Conservation (phyloP, 2,329 filamentous ascomycete species). For the Colletotrichum sp. region DNA sequence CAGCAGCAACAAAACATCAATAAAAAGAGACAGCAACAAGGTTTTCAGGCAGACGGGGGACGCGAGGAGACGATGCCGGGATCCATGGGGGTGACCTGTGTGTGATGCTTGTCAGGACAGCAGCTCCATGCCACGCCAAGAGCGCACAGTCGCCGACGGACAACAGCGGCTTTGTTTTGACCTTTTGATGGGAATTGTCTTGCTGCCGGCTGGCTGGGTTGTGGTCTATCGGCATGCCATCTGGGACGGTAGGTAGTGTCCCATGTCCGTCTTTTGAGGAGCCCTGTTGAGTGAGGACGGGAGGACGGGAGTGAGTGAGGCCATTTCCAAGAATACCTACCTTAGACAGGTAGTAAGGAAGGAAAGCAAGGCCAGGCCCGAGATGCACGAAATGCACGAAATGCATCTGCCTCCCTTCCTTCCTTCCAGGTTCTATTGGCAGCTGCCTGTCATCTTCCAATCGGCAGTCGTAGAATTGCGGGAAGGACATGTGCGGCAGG, state of each 20-base stretch:
- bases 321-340: background rate
- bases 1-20: background rate
- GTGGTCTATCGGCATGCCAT: background rate
- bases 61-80: background rate
- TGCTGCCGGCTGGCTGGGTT: background rate
- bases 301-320: background rate
- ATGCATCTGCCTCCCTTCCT: background rate
- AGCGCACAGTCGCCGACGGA: background rate
- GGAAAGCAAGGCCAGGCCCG: background rate
- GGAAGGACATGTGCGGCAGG: background rate
- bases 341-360: background rate
- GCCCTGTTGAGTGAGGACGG: background rate
- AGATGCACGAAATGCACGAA: background rate
- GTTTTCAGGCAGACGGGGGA: slow-evolving; percentile 17
- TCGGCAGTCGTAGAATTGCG: background rate
- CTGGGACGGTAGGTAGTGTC: background rate
- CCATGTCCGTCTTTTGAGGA: background rate
- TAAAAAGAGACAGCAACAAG: background rate
- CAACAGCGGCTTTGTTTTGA: background rate
- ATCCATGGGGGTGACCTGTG: background rate
- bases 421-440: background rate
- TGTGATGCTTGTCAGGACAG: background rate
- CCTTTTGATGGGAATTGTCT: background rate
- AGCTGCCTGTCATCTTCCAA: background rate
- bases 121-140: background rate